phyloP scores from a whole-genome alignment of 805 yeast species.

The Saccharomycopsis fodiens region DNA sequence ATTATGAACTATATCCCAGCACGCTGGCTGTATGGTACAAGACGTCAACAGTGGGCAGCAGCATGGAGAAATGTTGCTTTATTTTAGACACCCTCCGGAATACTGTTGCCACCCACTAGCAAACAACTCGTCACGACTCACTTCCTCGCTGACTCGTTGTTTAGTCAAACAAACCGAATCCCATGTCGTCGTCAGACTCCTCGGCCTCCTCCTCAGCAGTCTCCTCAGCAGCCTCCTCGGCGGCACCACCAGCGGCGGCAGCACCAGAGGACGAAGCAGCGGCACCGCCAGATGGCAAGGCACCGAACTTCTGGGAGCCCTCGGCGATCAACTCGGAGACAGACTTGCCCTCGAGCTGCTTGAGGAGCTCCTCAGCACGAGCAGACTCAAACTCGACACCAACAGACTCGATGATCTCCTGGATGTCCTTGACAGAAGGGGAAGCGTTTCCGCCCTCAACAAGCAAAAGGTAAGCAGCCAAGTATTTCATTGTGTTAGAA shows the following conservation, averaged over 20 bases:
- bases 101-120: too few relatives aligned
- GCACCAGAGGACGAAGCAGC: constrained; percentile 72
- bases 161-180: constrained; percentile 98
- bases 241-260: constrained; percentile 65
- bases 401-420: constrained; percentile 83
- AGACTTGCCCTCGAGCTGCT: constrained; percentile 90
- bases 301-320: constrained; percentile 94
- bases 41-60: too few relatives aligned
- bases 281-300: constrained; percentile 98
- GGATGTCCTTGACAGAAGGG: constrained; percentile 90
- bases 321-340: constrained; percentile 84
- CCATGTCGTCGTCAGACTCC: constrained; percentile 74
- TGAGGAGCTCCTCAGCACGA: constrained; percentile 70
- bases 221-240: constrained; percentile 62
- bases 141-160: constrained; percentile 19
- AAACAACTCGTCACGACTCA: too few relatives aligned
- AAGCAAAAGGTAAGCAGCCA: constrained; percentile 98
- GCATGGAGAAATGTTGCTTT: too few relatives aligned
- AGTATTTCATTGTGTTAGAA: constrained; percentile 77
- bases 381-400: constrained; percentile 93
- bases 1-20: too few relatives aligned
- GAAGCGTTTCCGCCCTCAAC: constrained; percentile 94
- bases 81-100: too few relatives aligned
- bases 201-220: constrained; percentile 51
- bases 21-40: too few relatives aligned